Evolutionary conservation across 352 stramenopile species (phyloP).

Genomic region (Phytophthora meadii): DNA sequence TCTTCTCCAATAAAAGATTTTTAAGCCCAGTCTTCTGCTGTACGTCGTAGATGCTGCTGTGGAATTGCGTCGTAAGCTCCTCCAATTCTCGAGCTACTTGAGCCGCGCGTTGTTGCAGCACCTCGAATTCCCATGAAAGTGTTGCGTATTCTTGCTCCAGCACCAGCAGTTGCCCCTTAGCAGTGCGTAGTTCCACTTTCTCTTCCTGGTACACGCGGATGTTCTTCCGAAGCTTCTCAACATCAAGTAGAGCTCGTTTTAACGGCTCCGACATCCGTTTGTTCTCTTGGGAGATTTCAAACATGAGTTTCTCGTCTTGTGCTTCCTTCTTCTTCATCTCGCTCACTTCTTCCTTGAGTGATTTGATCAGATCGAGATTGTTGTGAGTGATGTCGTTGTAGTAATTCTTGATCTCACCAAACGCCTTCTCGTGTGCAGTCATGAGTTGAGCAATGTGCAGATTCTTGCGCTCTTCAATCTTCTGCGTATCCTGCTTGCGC

Average conservation of each 20-base stretch:
- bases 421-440: conserved; percentile 93
- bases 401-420: conserved; percentile 97
- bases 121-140: conserved; percentile 94
- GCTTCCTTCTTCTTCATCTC: conserved; percentile 96
- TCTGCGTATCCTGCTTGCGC: conserved; percentile 86
- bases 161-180: conserved; percentile 81
- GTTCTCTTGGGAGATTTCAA: conserved; percentile 96
- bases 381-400: conserved; percentile 98
- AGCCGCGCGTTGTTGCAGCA: conserved; percentile 90
- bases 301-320: conserved; percentile 94
- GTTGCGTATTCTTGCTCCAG: conserved; percentile 90
- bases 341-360: conserved; percentile 94
- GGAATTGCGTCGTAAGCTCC: conserved; percentile 90
- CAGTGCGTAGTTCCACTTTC: conserved; percentile 65
- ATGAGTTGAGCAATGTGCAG: conserved; percentile 93
- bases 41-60: conserved; percentile 91
- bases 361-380: conserved; percentile 97
- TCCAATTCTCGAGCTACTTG: conserved; percentile 89
- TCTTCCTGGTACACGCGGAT: conserved; percentile 78
- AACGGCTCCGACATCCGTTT: conserved; percentile 95
- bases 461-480: conserved; percentile 94
- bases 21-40: conserved; percentile 95
- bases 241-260: conserved; percentile 85
- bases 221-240: conserved; percentile 73
- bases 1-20: conserved; percentile 95